Evolutionary conservation across 1,284 basidiomycete genomes (phyloP).

Genomic region (Cryptococcus hybrid): DNA sequence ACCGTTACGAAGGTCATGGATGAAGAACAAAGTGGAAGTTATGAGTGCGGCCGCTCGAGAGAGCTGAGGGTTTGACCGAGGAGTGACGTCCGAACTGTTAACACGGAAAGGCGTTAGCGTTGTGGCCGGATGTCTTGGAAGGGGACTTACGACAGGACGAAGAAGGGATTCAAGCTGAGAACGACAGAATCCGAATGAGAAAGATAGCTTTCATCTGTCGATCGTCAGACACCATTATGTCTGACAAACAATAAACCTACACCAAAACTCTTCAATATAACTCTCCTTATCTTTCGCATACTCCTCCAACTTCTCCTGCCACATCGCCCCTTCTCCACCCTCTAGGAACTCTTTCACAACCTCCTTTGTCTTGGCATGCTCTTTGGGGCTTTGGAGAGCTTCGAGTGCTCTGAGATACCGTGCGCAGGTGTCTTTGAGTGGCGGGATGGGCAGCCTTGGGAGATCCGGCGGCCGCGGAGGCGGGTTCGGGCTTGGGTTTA

Average conservation of each 20-base stretch:
- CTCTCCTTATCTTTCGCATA: constrained; percentile 62
- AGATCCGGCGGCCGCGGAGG: constrained; percentile 41
- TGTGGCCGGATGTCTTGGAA: neutral
- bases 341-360: constrained; percentile 74
- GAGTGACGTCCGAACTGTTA: constrained; percentile 83
- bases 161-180: constrained; percentile 71
- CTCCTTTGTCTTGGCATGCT: constrained; percentile 60
- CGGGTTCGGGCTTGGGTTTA: constrained; percentile 1
- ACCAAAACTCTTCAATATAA: constrained; percentile 99
- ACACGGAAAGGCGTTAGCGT: neutral
- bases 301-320: constrained; percentile 72
- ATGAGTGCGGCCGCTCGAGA: constrained; percentile 87
- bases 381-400: constrained; percentile 52
- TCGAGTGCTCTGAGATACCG: constrained; percentile 82
- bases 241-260: constrained; percentile 32
- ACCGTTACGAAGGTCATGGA: constrained; percentile 86
- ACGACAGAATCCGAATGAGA: constrained; percentile 92
- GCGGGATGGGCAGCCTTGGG: constrained; percentile 87
- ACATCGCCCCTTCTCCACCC: constrained; percentile 67
- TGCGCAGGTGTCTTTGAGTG: constrained; percentile 78
- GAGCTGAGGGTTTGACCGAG: constrained; percentile 82
- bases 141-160: constrained; percentile 83
- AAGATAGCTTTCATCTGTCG: constrained; percentile 81
- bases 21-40: constrained; percentile 73
- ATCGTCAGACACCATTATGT: neutral